Evolutionary conservation across 2,329 filamentous ascomycete genomes (phyloP).

Genomic region (Talaromyces sp.): DNA sequence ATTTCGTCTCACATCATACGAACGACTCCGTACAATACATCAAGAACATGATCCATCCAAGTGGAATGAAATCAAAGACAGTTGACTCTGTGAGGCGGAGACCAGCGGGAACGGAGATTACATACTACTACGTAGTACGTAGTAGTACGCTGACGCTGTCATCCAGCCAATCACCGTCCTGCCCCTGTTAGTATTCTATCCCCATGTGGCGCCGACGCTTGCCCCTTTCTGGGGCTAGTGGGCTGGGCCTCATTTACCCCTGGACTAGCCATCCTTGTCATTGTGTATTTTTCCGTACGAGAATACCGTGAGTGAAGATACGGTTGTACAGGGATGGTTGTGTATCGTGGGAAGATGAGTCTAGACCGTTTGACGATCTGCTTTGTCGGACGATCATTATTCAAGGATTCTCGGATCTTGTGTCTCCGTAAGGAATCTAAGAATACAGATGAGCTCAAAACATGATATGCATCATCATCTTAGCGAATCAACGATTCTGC

Average conservation of each 20-base stretch:
- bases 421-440: too few species aligned
- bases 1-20: too few species aligned
- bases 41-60: too few species aligned
- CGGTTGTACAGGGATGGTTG: background rate
- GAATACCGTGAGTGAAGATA: background rate
- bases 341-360: background rate
- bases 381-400: background rate
- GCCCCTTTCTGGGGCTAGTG: background rate
- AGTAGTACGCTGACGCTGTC: background rate
- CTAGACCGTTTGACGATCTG: background rate
- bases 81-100: background rate
- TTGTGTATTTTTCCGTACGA: background rate
- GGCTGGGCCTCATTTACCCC: slow-evolving; percentile 1
- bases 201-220: slow-evolving; percentile 3
- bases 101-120: slow-evolving; percentile 8
- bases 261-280: background rate
- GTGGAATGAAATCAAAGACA: background rate
- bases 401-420: background rate
- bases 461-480: background rate
- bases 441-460: too few species aligned
- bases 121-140: too few species aligned
- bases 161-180: background rate
- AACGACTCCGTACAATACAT: too few species aligned
- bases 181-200: background rate
- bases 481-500: too few species aligned